A percentile compares a stretch with the other conserved stretches of the same genome.
Evolutionary conservation across 805 yeast genomes (phyloP).

Genomic region (Teunomyces stri): DNA sequence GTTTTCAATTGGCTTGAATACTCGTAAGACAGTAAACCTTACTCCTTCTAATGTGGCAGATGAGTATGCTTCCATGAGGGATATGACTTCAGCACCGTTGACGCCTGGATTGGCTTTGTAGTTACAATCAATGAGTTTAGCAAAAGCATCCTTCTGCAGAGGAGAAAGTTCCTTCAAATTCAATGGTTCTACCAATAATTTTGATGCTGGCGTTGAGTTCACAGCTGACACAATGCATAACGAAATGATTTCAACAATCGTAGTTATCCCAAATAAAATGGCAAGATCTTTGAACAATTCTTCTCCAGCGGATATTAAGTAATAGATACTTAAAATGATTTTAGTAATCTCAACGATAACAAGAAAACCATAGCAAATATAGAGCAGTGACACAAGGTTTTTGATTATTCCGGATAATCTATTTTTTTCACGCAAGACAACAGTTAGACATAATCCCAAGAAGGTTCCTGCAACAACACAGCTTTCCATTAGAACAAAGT

Average conservation of each 20-base stretch:
- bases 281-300: neutral
- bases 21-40: neutral
- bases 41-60: neutral
- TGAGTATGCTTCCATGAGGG: constrained; percentile 3
- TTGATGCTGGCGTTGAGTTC: neutral
- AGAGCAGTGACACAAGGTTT: neutral
- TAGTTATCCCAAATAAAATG: constrained; percentile 1
- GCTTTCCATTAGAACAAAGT: neutral
- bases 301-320: neutral
- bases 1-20: neutral
- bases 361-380: neutral
- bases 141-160: neutral
- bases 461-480: neutral
- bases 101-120: constrained; percentile 1
- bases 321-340: neutral
- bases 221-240: neutral
- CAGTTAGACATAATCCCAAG: neutral
- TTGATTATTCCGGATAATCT: neutral
- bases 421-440: neutral
- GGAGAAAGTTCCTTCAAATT: neutral
- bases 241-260: neutral
- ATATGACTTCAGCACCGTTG: neutral
- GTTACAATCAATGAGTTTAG: neutral
- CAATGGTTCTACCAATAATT: neutral
- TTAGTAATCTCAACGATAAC: neutral